Conservation (phyloP, 306 rosid species). For the Vigna hirtella region DNA sequence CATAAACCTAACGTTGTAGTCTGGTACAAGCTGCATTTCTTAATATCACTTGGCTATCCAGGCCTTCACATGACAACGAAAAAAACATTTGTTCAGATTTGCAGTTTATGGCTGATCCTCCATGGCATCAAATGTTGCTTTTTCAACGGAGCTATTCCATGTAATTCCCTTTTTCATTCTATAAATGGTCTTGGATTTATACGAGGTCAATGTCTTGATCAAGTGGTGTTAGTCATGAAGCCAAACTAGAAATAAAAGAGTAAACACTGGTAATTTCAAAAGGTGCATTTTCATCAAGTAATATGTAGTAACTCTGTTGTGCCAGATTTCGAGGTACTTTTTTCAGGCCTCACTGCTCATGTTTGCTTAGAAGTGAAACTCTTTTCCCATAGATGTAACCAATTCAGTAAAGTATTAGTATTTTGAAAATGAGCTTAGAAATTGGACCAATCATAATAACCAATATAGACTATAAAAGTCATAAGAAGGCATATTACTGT, state of each 20-base stretch:
- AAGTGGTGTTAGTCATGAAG: neutral
- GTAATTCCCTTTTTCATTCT: neutral
- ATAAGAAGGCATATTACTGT: slow-evolving; percentile 6
- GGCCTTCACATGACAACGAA: neutral
- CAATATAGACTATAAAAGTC: slow-evolving; percentile 6
- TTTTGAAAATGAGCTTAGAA: slow-evolving; percentile 1
- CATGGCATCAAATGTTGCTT: neutral
- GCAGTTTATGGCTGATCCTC: neutral
- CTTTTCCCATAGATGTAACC: neutral
- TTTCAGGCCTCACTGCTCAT: neutral
- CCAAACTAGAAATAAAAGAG: neutral
- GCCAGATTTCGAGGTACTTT: neutral
- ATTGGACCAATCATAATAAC: slow-evolving; percentile 3
- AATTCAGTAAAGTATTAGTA: neutral
- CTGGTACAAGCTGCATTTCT: neutral
- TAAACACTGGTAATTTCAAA: neutral
- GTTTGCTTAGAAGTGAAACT: slow-evolving; percentile 4
- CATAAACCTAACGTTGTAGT: neutral
- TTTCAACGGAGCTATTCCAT: slow-evolving; percentile 4
- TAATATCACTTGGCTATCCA: slow-evolving; percentile 15
- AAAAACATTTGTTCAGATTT: slow-evolving; percentile 14
- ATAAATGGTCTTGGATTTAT: neutral
- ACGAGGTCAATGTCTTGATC: neutral
- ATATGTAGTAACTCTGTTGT: neutral
- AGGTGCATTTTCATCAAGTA: slow-evolving; percentile 11